phyloP scores from a whole-genome alignment of 2,329 filamentous ascomycete genomes.

The Penicillium sp. region DNA sequence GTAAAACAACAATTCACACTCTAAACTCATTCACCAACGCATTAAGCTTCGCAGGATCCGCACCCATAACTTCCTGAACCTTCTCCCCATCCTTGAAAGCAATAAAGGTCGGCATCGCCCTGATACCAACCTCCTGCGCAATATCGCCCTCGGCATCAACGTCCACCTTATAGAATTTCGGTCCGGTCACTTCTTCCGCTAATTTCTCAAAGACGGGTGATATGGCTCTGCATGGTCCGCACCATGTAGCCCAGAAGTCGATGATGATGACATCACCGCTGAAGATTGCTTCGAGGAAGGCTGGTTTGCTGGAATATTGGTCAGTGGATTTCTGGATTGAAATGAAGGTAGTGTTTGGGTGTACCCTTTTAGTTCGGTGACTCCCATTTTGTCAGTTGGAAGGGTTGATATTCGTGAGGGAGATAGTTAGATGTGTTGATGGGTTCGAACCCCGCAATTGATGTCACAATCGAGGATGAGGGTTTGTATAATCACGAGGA shows the following conservation, averaged over 20 bases:
- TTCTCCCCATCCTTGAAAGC: conserved; percentile 14
- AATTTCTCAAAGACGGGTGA: conserved; percentile 9
- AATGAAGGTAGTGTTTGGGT: no score
- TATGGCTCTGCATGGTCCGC: conserved; percentile 13
- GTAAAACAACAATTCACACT: no score
- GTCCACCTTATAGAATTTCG: conserved; percentile 16
- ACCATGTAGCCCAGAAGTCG: conserved; percentile 16
- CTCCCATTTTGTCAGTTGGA: no score
- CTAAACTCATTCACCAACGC: background rate
- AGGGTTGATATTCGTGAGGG: no score
- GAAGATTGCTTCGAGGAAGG: conserved; percentile 9
- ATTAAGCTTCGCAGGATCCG: conserved; percentile 4
- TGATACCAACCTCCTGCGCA: conserved; percentile 11
- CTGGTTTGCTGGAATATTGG: conserved; percentile 2
- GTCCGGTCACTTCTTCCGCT: conserved; percentile 2
- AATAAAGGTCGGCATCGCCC: conserved; percentile 13
- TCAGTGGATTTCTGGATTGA: no score
- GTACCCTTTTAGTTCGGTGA: no score
- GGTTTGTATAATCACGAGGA: no score
- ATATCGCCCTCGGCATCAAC: conserved; percentile 11
- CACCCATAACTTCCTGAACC: conserved; percentile 10
- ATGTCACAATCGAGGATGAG: no score
- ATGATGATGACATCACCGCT: conserved; percentile 5
- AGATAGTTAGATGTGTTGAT: no score
- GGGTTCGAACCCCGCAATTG: no score